Evolutionary conservation across 2,329 filamentous ascomycete species (phyloP).

Genomic region (Blumeria graminis): DNA sequence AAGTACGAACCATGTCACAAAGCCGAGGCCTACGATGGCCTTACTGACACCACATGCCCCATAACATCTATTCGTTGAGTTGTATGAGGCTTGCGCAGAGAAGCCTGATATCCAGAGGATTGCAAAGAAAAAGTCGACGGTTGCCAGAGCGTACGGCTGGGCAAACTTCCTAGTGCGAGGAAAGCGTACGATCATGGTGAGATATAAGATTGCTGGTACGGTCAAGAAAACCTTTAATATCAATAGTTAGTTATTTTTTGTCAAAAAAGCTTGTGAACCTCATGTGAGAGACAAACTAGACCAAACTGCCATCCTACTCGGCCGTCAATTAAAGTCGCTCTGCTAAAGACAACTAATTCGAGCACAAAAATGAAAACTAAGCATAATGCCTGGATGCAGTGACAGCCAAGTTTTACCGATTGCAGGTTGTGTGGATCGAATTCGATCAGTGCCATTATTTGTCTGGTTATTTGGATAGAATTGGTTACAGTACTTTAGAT

Average conservation of each 20-base stretch:
- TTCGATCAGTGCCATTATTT: slow-evolving; percentile 8
- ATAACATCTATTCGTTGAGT: slow-evolving; percentile 29
- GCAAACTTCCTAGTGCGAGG: slow-evolving; percentile 35
- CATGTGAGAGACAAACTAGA: slow-evolving; percentile 24
- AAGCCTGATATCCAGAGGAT: slow-evolving; percentile 44
- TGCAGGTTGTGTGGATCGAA: slow-evolving; percentile 14
- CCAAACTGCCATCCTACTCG: slow-evolving; percentile 39
- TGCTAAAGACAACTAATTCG: slow-evolving; percentile 33
- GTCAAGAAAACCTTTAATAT: slow-evolving; percentile 34
- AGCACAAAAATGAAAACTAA: slow-evolving; percentile 32
- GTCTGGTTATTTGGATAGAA: no score
- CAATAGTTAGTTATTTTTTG: not conserved
- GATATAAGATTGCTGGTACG: slow-evolving; percentile 38
- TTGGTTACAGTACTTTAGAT: no score
- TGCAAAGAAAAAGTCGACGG: slow-evolving; percentile 30
- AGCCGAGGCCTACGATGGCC: slow-evolving; percentile 34
- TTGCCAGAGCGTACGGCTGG: slow-evolving; percentile 35
- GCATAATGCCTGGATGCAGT: slow-evolving; percentile 28
- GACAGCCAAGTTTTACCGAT: slow-evolving; percentile 28
- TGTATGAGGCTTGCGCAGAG: slow-evolving; percentile 39
- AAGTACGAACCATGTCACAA: slow-evolving; percentile 32
- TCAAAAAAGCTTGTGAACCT: not conserved
- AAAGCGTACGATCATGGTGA: slow-evolving; percentile 39
- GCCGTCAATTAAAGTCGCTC: slow-evolving; percentile 25
- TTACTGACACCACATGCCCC: slow-evolving; percentile 35